A percentile compares a stretch with the other conserved stretches of the same genome.
Conservation (phyloP, 2,329 filamentous ascomycete genomes). For the Penicillium frequentans region DNA sequence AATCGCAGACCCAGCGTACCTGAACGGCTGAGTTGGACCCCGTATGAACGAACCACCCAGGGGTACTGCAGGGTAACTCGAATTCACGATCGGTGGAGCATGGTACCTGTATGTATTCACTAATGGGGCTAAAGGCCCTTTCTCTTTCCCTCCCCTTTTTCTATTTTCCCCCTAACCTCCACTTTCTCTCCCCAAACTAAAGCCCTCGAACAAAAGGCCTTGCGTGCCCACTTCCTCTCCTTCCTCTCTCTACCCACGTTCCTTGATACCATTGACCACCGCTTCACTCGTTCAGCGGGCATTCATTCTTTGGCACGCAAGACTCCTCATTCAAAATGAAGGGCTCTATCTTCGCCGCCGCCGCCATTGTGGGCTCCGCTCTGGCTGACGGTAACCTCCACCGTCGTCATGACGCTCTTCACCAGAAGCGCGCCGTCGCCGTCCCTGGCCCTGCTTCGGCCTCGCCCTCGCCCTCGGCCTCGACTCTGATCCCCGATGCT, state of each 20-base stretch:
- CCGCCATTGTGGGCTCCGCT: conserved; percentile 52
- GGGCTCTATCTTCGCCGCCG: conserved; percentile 63
- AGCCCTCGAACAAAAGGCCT: conserved; percentile 26
- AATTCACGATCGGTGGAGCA: conserved; percentile 3
- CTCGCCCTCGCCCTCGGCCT: conserved; percentile 5
- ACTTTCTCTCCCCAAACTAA: conserved; percentile 13
- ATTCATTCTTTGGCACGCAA: conserved; percentile 57
- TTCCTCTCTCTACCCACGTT: conserved; percentile 15
- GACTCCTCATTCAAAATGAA: conserved; percentile 62
- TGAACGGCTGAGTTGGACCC: not conserved
- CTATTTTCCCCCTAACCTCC: conserved; percentile 15
- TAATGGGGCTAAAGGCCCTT: not conserved
- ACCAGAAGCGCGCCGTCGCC: conserved; percentile 54
- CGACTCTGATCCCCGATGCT: conserved; percentile 19
- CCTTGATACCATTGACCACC: conserved; percentile 31
- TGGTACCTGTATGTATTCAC: not conserved
- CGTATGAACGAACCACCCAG: not conserved
- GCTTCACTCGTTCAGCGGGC: conserved; percentile 73
- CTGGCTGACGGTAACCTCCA: conserved; percentile 58
- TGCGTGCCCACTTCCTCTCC: conserved; percentile 21
- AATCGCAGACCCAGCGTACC: not conserved
- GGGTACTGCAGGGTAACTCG: not conserved
- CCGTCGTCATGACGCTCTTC: conserved; percentile 55
- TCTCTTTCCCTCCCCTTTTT: conserved; percentile 12
- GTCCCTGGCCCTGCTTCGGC: conserved; percentile 13